A percentile compares a stretch with the other conserved stretches of the same genome.
Evolutionary conservation across 1,284 basidiomycete genomes (phyloP).

Genomic region (Calocybe gambosa): DNA sequence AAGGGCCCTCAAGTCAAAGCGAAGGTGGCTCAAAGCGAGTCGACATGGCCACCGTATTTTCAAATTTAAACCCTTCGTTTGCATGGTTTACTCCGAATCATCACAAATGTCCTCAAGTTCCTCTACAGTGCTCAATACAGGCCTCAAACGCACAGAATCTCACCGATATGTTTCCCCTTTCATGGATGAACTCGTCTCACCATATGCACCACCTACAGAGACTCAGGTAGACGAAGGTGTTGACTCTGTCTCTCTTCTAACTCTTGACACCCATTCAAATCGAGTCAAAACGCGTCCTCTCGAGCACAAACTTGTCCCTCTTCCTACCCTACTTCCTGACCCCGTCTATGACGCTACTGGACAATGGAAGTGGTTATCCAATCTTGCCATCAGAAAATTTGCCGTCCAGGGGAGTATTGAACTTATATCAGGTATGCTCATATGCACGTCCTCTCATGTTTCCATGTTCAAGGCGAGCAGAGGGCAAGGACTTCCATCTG

Average conservation of each 20-base stretch:
- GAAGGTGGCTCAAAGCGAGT: neutral
- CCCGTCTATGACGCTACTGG: conserved; percentile 30
- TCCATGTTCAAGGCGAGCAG: conserved; percentile 20
- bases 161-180: neutral
- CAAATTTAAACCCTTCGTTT: neutral
- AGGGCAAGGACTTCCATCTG: conserved; percentile 33
- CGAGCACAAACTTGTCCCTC: neutral
- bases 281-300: neutral
- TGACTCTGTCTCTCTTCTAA: neutral
- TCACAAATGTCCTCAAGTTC: neutral
- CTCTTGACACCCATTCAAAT: neutral
- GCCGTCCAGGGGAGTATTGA: conserved; percentile 21
- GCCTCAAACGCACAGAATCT: neutral
- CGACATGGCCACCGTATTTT: neutral
- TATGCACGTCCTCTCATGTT: conserved; percentile 1
- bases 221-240: neutral
- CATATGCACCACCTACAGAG: neutral
- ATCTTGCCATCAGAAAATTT: conserved; percentile 24
- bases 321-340: conserved; percentile 9
- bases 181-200: conserved; percentile 5
- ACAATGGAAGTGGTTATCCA: conserved; percentile 33
- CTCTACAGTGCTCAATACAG: neutral
- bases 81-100: neutral
- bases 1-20: neutral
- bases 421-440: conserved; percentile 1